Percentiles rank a stretch among this genome's conserved stretches.
phyloP scores from a whole-genome alignment of 352 stramenopile species.

The Globisporangium perplexum region DNA sequence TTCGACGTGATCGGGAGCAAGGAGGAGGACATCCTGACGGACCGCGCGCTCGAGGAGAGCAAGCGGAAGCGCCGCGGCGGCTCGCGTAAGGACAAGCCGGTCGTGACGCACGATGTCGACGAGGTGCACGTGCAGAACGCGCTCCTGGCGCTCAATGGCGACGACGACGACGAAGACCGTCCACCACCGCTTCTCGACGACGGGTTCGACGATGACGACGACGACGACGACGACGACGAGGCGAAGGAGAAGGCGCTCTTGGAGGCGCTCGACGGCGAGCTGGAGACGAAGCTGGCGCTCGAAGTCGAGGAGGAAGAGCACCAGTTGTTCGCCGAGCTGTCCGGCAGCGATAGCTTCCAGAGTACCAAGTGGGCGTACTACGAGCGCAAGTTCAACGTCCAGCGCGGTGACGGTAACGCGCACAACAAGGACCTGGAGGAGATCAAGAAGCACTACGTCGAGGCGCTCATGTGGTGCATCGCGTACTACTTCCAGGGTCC shows the following conservation, averaged over 20 bases:
- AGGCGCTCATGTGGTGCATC: constrained; percentile 74
- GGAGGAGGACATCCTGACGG: constrained; percentile 93
- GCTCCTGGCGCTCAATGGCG: constrained; percentile 32
- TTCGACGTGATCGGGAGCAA: constrained; percentile 90
- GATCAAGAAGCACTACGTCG: constrained; percentile 75
- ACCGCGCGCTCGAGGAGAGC: constrained; percentile 54
- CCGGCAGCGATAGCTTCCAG: constrained; percentile 67
- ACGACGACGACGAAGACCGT: constrained; percentile 16
- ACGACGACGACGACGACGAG: constrained; percentile 36
- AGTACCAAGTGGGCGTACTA: constrained; percentile 87
- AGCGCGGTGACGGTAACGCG: constrained; percentile 46
- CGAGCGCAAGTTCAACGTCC: constrained; percentile 70
- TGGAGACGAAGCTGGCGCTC: constrained; percentile 37
- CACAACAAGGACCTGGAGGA: constrained; percentile 45
- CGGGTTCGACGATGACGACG: constrained; percentile 17
- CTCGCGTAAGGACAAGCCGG: not conserved
- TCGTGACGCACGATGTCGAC: constrained; percentile 36
- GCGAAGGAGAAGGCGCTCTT: constrained; percentile 50
- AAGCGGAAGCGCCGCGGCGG: constrained; percentile 25
- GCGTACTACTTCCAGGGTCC: constrained; percentile 90
- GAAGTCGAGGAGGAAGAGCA: constrained; percentile 33
- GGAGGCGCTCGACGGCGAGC: constrained; percentile 50
- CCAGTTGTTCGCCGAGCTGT: constrained; percentile 42
- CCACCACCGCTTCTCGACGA: constrained; percentile 31
- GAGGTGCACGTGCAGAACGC: constrained; percentile 42